phyloP scores from a whole-genome alignment of 202 grass and related monocot genomes.

The Saccharum hybrid region DNA sequence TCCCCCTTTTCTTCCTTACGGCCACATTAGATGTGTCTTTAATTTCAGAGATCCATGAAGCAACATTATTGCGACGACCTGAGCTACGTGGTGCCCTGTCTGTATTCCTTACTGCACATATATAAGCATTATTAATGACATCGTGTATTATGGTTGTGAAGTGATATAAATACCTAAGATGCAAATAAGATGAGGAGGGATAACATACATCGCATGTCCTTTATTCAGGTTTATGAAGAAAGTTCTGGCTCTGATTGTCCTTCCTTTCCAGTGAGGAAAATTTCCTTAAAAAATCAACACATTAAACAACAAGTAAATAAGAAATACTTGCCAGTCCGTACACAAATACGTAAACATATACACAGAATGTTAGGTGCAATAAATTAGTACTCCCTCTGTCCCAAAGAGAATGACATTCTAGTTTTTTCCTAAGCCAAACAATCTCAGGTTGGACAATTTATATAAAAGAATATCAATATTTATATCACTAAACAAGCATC shows the following conservation, averaged over 20 bases:
- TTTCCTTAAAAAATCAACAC: neutral
- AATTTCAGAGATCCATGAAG: slow-evolving; percentile 45
- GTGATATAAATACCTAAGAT: slow-evolving; percentile 32
- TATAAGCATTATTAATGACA: slow-evolving; percentile 17
- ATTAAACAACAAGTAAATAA: neutral
- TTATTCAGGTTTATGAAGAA: slow-evolving; percentile 25
- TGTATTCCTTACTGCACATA: slow-evolving; percentile 50
- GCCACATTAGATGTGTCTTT: slow-evolving; percentile 24
- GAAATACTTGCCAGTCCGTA: neutral
- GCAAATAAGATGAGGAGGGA: slow-evolving; percentile 53
- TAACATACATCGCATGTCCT: slow-evolving; percentile 42
- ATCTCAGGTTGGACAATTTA: no score
- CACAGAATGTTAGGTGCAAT: neutral
- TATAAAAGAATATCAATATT: neutral
- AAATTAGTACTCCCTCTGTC: neutral
- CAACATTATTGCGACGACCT: slow-evolving; percentile 45
- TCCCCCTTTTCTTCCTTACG: slow-evolving; percentile 57
- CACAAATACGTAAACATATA: neutral
- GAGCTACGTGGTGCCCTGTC: slow-evolving; percentile 34
- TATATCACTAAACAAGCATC: neutral
- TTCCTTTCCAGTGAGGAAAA: slow-evolving; percentile 24
- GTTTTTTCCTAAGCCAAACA: no score
- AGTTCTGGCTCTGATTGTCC: neutral
- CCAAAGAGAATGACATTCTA: no score
- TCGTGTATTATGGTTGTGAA: slow-evolving; percentile 28